Evolutionary conservation across 1,284 basidiomycete genomes (phyloP).

Genomic region (Cryptococcus hybrid): DNA sequence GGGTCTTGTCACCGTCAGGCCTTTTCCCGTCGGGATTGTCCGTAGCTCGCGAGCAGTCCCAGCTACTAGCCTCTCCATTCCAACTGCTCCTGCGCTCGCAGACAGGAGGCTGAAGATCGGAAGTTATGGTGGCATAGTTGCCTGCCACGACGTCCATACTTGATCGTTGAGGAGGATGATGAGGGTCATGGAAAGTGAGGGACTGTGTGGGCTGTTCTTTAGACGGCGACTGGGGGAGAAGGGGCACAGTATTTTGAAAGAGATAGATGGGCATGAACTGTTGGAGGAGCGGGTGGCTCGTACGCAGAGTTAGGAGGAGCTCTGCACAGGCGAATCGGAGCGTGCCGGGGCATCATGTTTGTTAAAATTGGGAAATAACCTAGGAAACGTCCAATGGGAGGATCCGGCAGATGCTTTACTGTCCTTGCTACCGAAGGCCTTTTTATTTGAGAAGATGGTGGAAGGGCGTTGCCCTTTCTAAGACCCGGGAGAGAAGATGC

Average conservation of each 20-base stretch:
- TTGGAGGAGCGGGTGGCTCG: slow-evolving; percentile 39
- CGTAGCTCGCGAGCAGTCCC: slow-evolving; percentile 28
- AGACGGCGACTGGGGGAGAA: slow-evolving; percentile 47
- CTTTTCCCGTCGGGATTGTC: slow-evolving; percentile 3
- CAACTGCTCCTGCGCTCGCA: slow-evolving; percentile 43
- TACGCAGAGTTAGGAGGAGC: slow-evolving; percentile 34
- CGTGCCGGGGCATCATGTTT: slow-evolving; percentile 6
- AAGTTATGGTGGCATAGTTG: slow-evolving; percentile 31
- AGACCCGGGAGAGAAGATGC: slow-evolving; percentile 20
- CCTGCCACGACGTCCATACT: slow-evolving; percentile 37
- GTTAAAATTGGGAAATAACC: slow-evolving; percentile 9
- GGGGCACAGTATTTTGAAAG: slow-evolving; percentile 48
- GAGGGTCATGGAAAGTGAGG: slow-evolving; percentile 5
- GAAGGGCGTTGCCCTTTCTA: slow-evolving; percentile 15
- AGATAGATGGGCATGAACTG: slow-evolving; percentile 41
- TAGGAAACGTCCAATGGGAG: slow-evolving; percentile 39
- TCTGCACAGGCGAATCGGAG: slow-evolving; percentile 27
- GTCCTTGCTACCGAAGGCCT: slow-evolving; percentile 22
- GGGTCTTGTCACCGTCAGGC: slow-evolving; percentile 30
- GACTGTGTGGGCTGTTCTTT: slow-evolving; percentile 13
- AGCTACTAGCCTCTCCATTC: slow-evolving; percentile 29
- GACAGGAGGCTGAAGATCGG: slow-evolving; percentile 1
- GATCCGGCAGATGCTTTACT: slow-evolving; percentile 14
- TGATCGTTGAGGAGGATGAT: neutral
- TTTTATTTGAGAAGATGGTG: slow-evolving; percentile 25